Conservation (phyloP, 2,329 filamentous ascomycete species). For the Aspergillus eucalypticola region DNA sequence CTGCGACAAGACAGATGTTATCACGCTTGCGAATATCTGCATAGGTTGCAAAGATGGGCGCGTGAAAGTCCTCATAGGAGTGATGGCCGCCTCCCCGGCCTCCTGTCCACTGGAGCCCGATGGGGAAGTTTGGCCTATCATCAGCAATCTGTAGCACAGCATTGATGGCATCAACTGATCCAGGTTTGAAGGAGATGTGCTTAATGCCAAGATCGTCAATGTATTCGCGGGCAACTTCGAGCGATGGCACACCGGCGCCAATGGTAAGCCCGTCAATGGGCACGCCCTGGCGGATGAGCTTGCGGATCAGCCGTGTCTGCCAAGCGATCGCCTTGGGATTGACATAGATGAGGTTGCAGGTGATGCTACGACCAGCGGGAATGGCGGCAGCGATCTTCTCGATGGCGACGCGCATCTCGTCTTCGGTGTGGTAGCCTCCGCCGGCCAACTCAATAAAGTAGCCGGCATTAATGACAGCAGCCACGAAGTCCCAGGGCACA, state of each 20-base stretch:
- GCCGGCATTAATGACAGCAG: neutral
- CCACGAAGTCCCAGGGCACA: neutral
- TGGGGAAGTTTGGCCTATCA: neutral
- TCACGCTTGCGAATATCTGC: neutral
- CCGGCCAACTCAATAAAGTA: neutral
- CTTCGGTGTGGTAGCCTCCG: neutral
- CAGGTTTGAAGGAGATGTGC: slow-evolving; percentile 1
- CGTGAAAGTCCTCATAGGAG: neutral
- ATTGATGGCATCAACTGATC: neutral
- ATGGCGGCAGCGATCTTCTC: neutral
- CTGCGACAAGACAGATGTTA: neutral
- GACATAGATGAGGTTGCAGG: slow-evolving; percentile 1
- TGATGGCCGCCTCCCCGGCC: neutral
- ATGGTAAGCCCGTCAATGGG: neutral
- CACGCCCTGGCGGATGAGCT: neutral
- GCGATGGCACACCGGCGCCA: neutral
- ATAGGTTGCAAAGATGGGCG: neutral
- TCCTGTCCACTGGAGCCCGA: neutral
- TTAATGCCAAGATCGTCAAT: neutral
- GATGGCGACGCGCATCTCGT: neutral
- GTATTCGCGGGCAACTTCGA: neutral
- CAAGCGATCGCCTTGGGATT: neutral
- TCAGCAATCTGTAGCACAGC: neutral
- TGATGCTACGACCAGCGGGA: neutral
- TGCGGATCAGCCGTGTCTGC: neutral